These are phyloP conservation scores for Annulohypoxylon bovei DNA, from an alignment of 495 filamentous ascomycete species.

Conservation along the genomic window DNA sequence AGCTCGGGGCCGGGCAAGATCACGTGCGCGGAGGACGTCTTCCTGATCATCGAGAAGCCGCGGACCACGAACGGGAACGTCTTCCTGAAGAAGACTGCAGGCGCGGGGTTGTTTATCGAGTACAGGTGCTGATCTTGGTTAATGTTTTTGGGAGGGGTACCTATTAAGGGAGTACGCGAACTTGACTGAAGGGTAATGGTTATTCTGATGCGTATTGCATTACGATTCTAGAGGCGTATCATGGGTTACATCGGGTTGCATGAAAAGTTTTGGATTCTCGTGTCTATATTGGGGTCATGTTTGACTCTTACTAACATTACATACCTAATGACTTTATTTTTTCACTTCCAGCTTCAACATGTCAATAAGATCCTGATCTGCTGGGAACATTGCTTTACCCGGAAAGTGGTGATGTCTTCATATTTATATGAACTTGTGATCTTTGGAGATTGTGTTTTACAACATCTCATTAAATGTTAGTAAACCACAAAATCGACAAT, in stretches of 20 bases:
- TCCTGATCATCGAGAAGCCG: constrained; percentile 18
- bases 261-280: not conserved
- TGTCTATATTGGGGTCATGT: not conserved
- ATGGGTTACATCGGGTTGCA: not conserved
- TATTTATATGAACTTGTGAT: no score
- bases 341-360: not conserved
- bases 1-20: constrained; percentile 12
- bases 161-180: not conserved
- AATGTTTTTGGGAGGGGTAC: not conserved
- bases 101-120: constrained; percentile 21
- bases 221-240: not conserved
- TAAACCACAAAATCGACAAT: no score
- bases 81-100: constrained; percentile 20
- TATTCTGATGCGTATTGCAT: not conserved
- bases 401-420: not conserved
- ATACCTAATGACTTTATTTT: not conserved
- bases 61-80: constrained; percentile 19
- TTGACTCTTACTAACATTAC: not conserved
- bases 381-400: not conserved
- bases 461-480: no score
- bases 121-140: constrained; percentile 7
- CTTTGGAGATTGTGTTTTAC: no score
- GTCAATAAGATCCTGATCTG: not conserved
- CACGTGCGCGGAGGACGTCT: constrained; percentile 15
- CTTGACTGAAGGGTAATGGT: not conserved